Evolutionary conservation across 164 flowering plant genomes (phyloP), one percentile per base, ranked within the genome.

Genomic region (Santalum album): DNA sequence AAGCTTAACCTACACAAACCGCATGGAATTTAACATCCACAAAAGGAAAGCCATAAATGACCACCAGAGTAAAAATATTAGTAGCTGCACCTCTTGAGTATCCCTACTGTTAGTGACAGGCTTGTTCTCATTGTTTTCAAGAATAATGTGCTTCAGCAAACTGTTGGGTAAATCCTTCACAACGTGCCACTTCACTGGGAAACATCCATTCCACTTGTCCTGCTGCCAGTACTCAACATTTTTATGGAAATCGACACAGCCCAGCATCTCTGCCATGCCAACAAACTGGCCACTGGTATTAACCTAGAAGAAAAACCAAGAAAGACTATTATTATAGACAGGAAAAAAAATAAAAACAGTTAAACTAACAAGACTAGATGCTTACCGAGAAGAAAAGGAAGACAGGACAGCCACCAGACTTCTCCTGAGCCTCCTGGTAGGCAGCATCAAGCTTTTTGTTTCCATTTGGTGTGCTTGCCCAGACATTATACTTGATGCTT

Each of bases 41-140:
- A 38, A 14, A 38, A 9, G 16, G 12, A 38, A 38, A 15, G 42
- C 16, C 42, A 38, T 1, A 29, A 29, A 29, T 29, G 9, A 29
- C 34, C 9, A 29, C 4, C 34, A 29, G 9, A 29, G n/a, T 4
- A 38, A 14, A 38, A 38, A 12, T 11, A 10, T 11, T 38, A 11
- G 9, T 16, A 9, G 42, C 17, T 23, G 19, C 55, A 88, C 96
- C 87, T 89, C 95, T 39, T 89, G 96, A 7, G 91, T 77, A 60
- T 89, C 96, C 60, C 96, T 74, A 53, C 94, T 88, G 64, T 88
- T 82, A 6, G 96, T 88, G 18, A 88, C 96, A 24, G 94, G 94
- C 49, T 88, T 88, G 62, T 83, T 83, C 57, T 88, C 96, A 56
- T 88, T 88, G 67, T 86, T 78, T 58, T 80, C 96, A 34, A 89